These are phyloP conservation scores for Acaromyces ingoldii DNA, from an alignment of 1,284 basidiomycete genomes.

Conservation along the genomic window DNA sequence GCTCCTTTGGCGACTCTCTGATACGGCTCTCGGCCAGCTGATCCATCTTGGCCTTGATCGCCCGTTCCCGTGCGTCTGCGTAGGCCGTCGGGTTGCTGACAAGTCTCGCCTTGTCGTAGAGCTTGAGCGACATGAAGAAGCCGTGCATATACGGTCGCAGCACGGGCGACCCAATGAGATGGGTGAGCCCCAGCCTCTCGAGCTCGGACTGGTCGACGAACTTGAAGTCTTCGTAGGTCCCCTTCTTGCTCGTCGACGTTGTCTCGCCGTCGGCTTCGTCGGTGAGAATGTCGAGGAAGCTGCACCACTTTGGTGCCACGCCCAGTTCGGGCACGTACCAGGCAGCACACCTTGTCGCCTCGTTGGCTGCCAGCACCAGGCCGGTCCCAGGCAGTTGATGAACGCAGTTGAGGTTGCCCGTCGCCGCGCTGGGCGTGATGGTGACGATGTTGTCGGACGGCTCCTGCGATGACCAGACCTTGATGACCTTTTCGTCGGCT, in stretches of 20 bases:
- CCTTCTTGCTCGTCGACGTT: constrained; percentile 52
- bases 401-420: constrained; percentile 63
- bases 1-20: constrained; percentile 59
- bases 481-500: constrained; percentile 49
- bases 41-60: constrained; percentile 82
- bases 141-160: constrained; percentile 99
- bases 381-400: constrained; percentile 47
- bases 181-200: constrained; percentile 67
- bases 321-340: constrained; percentile 88
- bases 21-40: constrained; percentile 90
- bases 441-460: constrained; percentile 76
- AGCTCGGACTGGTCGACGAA: constrained; percentile 87
- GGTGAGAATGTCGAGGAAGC: constrained; percentile 95
- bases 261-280: constrained; percentile 77
- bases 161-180: constrained; percentile 85
- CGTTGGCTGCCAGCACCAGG: constrained; percentile 44
- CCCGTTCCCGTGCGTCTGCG: constrained; percentile 81
- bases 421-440: constrained; percentile 79
- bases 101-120: constrained; percentile 91
- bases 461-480: constrained; percentile 69
- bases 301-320: constrained; percentile 92
- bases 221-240: constrained; percentile 90
- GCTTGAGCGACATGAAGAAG: constrained; percentile 89
- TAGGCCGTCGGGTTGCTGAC: constrained; percentile 96
- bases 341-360: constrained; percentile 47